These are phyloP conservation scores for Aureococcus anophagefferens DNA, from an alignment of 108 stramenopile species.

Conservation along the genomic window DNA sequence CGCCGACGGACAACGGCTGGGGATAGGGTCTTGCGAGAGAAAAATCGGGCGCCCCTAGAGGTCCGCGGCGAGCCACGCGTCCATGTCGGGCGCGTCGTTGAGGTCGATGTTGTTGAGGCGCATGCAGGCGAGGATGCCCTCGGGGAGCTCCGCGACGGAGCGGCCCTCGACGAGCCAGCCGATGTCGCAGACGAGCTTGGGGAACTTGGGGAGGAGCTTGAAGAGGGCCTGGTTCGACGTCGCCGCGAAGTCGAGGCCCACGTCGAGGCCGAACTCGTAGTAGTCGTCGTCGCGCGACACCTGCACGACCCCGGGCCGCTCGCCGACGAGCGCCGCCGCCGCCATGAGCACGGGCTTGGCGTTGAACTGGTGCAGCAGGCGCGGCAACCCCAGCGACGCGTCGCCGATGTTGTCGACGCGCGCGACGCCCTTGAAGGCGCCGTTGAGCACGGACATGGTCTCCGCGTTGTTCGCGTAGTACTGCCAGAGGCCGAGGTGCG, in stretches of 20 bases:
- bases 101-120: no score
- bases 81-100: no score
- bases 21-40: background rate
- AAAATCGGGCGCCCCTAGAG: no score
- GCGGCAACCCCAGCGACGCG: background rate
- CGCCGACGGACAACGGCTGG: background rate
- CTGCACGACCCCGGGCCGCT: background rate
- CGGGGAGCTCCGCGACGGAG: background rate
- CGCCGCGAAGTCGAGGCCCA: background rate
- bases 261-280: background rate
- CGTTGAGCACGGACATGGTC: background rate
- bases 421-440: background rate
- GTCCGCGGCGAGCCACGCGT: no score
- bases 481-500: background rate
- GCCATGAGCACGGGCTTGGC: background rate
- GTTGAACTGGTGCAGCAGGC: background rate
- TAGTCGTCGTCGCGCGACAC: background rate
- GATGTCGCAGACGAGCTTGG: background rate
- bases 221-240: background rate
- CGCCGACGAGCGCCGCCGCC: background rate
- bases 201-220: background rate
- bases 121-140: background rate
- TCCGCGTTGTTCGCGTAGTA: background rate
- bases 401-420: background rate
- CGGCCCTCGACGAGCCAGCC: background rate